Evolutionary conservation across 2,329 filamentous ascomycete species (phyloP).

Genomic region (Fusarium acutatum): DNA sequence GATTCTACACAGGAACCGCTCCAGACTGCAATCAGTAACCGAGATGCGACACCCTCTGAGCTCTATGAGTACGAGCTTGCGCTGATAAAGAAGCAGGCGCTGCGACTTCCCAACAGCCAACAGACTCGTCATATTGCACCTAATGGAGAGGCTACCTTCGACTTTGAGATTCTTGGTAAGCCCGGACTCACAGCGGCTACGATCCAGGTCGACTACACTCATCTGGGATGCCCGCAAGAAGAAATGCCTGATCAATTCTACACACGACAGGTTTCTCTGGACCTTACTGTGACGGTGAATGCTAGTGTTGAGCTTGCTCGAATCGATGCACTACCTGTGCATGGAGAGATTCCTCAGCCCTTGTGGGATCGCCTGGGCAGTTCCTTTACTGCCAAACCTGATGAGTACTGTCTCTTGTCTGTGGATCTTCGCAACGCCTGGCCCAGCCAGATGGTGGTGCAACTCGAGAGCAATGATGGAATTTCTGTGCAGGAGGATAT

Average conservation of each 20-base stretch:
- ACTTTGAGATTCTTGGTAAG: slow-evolving; percentile 86
- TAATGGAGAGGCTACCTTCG: slow-evolving; percentile 74
- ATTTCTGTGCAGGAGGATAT: slow-evolving; percentile 64
- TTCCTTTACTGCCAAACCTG: slow-evolving; percentile 51
- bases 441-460: slow-evolving; percentile 79
- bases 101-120: slow-evolving; percentile 63
- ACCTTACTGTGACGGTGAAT: slow-evolving; percentile 89
- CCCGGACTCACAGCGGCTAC: slow-evolving; percentile 81
- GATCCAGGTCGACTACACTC: slow-evolving; percentile 87
- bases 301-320: slow-evolving; percentile 84
- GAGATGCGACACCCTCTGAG: slow-evolving; percentile 80
- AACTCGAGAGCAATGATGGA: slow-evolving; percentile 63
- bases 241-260: slow-evolving; percentile 79
- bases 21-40: slow-evolving; percentile 76
- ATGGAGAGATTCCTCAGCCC: slow-evolving; percentile 68
- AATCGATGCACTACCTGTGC: slow-evolving; percentile 80
- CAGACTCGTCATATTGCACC: slow-evolving; percentile 70
- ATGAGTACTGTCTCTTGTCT: slow-evolving; percentile 79
- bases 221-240: slow-evolving; percentile 74
- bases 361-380: slow-evolving; percentile 62
- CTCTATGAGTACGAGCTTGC: slow-evolving; percentile 88
- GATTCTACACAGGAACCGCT: slow-evolving; percentile 85
- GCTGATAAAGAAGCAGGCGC: slow-evolving; percentile 76
- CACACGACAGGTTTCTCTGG: slow-evolving; percentile 82
- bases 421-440: slow-evolving; percentile 90